Conservation (phyloP, 495 filamentous ascomycete genomes). For the Pseudomonodictys pantanalensis region DNA sequence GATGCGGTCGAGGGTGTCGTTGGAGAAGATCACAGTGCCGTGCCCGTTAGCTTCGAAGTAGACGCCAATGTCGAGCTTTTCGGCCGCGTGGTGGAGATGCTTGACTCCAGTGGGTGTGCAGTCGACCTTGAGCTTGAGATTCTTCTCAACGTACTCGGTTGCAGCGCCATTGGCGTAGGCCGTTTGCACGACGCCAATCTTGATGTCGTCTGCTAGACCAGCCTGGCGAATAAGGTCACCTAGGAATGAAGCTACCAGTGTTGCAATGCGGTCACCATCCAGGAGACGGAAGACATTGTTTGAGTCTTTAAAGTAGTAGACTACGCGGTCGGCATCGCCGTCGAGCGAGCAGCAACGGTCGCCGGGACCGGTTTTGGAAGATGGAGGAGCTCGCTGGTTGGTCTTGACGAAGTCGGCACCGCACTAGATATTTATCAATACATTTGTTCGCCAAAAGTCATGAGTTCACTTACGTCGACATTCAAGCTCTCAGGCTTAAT, state of each 20-base stretch:
- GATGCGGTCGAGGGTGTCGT: conserved; percentile 73
- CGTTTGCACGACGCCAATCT: conserved; percentile 91
- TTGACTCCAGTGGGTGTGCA: conserved; percentile 97
- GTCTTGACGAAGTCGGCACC: conserved; percentile 98
- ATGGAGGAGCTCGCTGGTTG: conserved; percentile 83
- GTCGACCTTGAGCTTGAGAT: conserved; percentile 81
- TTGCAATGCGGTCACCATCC: conserved; percentile 95
- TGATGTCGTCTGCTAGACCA: conserved; percentile 73
- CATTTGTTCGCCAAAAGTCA: background rate
- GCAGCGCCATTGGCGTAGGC: conserved; percentile 97
- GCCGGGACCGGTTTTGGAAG: conserved; percentile 68
- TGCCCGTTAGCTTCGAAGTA: conserved; percentile 99
- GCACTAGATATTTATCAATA: conserved; percentile 54
- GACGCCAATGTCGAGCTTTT: conserved; percentile 87
- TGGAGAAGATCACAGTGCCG: conserved; percentile 92
- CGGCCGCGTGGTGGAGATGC: conserved; percentile 91
- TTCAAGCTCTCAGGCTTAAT: conserved; percentile 85
- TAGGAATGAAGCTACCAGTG: conserved; percentile 89
- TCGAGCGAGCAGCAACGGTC: conserved; percentile 89
- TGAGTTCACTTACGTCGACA: conserved; percentile 60
- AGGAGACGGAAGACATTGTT: conserved; percentile 82
- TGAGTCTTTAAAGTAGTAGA: conserved; percentile 90
- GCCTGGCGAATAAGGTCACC: conserved; percentile 78
- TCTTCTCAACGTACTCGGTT: conserved; percentile 84
- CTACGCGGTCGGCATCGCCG: conserved; percentile 89